Evolutionary conservation across 1,139 yeast genomes (phyloP).

Genomic region (Pichia sp.): DNA sequence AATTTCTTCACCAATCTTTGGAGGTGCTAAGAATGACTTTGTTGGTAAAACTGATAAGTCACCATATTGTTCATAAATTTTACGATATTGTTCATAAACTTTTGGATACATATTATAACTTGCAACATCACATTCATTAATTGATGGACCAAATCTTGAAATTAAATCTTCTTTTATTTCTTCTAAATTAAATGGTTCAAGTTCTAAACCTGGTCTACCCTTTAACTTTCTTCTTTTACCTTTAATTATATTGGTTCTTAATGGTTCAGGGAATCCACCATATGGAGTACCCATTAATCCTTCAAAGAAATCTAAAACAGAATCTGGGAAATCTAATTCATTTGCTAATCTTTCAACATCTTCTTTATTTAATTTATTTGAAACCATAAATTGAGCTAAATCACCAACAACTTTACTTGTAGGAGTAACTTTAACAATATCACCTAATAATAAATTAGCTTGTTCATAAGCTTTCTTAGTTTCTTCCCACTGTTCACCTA

Average conservation of each 20-base stretch:
- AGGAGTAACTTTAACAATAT: conserved; percentile 96
- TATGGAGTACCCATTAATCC: conserved; percentile 99
- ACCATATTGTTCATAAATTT: conserved; percentile 71
- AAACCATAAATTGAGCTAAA: conserved; percentile 97
- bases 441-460: conserved; percentile 88
- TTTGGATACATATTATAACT: conserved; percentile 97
- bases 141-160: conserved; percentile 48
- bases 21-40: conserved; percentile 79
- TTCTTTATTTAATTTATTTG: conserved; percentile 78
- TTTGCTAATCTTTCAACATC: conserved; percentile 84
- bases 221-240: conserved; percentile 88
- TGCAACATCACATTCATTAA: conserved; percentile 85
- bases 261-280: conserved; percentile 99
- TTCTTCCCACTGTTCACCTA: conserved; percentile 93
- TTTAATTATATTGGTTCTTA: conserved; percentile 80
- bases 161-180: conserved; percentile 65
- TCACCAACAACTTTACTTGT: conserved; percentile 99
- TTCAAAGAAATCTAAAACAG: conserved; percentile 95
- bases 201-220: conserved; percentile 83
- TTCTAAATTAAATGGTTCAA: conserved; percentile 75
- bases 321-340: conserved; percentile 95
- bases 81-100: conserved; percentile 84
- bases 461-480: conserved; percentile 89
- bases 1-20: conserved; percentile 82
- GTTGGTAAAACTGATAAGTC: conserved; percentile 94